Evolutionary conservation across 345 rosid species (phyloP).

Genomic region (Psidium guajava): DNA sequence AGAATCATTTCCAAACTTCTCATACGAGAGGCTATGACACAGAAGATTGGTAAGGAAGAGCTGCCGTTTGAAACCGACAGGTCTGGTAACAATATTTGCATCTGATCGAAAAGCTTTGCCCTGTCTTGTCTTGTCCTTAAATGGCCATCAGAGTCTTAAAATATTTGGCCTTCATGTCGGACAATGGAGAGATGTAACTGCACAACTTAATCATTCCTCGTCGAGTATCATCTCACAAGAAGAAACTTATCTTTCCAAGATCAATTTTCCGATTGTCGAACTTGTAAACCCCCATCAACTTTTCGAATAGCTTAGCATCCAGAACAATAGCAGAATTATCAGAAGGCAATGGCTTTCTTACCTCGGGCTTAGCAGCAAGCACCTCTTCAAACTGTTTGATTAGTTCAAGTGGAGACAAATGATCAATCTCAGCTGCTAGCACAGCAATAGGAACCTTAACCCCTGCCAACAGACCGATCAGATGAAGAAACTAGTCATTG

Average conservation of each 20-base stretch:
- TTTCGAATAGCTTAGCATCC: background rate
- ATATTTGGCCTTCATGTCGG: background rate
- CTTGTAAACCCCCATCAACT: background rate
- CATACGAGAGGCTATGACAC: background rate
- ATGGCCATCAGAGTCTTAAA: background rate
- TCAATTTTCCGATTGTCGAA: background rate
- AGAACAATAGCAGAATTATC: background rate
- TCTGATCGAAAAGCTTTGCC: background rate
- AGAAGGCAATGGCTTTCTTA: background rate
- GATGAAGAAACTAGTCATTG: background rate
- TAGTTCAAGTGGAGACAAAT: conserved; percentile 22
- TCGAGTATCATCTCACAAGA: background rate
- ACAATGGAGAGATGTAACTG: background rate
- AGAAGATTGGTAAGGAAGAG: background rate
- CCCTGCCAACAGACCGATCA: conserved; percentile 8
- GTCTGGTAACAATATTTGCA: background rate
- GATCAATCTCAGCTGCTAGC: conserved; percentile 31
- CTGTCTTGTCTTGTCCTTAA: background rate
- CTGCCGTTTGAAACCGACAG: background rate
- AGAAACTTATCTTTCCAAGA: background rate
- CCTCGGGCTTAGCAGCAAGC: conserved; percentile 25
- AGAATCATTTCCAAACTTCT: background rate
- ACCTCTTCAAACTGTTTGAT: conserved; percentile 27
- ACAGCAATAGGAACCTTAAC: conserved; percentile 22
- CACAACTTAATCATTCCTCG: background rate